Evolutionary conservation across 805 yeast species (phyloP), one percentile per base, ranked within the genome.

Genomic region (Cyberlindnera samutprakarnensis): DNA sequence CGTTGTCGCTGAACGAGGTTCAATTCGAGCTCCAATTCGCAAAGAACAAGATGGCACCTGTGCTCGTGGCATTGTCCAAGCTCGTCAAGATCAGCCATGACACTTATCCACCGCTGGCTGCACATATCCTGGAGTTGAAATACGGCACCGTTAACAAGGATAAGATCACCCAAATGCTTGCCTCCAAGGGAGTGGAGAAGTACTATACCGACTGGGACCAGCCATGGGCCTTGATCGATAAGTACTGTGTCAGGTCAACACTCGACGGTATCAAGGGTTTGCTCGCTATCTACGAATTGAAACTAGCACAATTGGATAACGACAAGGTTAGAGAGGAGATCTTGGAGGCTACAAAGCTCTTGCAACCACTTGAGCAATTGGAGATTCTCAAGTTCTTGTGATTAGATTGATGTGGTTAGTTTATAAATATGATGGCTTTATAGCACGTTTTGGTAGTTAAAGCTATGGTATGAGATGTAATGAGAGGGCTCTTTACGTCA

Each of bases 1-100:
- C 61, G 18, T 32, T 48, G n/a, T n/a, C 33, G 7, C 23, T 47
- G 7, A 46, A 47, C 31, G 51, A 48, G 18, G 19, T 46, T n/a
- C 47, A 44, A 27, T 47, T 47, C 34, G 33, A 38, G 14, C 25
- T 48, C 7, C 47, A 51, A 24, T 46, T 49, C 35, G 32, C 30
- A 15, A 15, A 38, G 18, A 43, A 44, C 23, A 51, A 51, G 28
- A 31, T 51, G 31, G 54, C 54, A 1, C 32, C 46, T 13, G 47
- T 48, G 1, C 25, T 51, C 6, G 19, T 29, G 13, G 41, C 51
- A 0, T 26, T 51, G 30, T 31, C 30, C 14, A 51, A 51, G 36
- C 23, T 47, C 28, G 42, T 43, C 26, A 37, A 35, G 15, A 12
- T 47, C 21, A 46, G 51, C 7, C 22, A 32, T 19, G 44, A 38